Base-by-base conservation (phyloP, 768 basidiomycete genomes). In the Asterophora lycoperdoides region DNA sequence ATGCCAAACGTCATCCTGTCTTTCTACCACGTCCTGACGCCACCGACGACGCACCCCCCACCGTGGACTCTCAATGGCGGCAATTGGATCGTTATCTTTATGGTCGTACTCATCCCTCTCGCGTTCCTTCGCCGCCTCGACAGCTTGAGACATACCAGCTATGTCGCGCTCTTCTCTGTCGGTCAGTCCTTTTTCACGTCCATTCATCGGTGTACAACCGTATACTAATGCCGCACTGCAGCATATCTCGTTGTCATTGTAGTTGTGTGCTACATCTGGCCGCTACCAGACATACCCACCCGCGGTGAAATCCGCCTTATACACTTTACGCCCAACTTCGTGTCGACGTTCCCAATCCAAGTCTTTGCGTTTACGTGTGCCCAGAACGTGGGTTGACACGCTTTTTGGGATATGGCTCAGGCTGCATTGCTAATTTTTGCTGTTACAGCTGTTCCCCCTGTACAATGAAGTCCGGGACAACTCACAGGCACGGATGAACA, bases 321-420 rank as follows among this genome's bases (percentile, higher is more conserved):
- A 55, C 80, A 82, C 58, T 82, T 95, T 55, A 84, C 86, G 0
- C 80, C 92, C 4, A 75, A 69, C 52, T 93, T 93, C 60, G 68
- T 94, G 13, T 78, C 86, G 11, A 92, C 83, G 1, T 89, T 96
- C 69, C 95, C 95, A 0, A 89, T 98, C 20, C 94, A 93, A 64
- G 86, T 94, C 13, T 93, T 93, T 67, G 88, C 89, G 4, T 93
- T 85, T 64, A 95, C 93, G 2, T 96, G 94, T 62, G 79, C 89
- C 11, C 93, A 95, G 74, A 95, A 95, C 61, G 93, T 93, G 64
- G 56, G 83, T 60, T 23, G 23, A 8, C 37, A 34, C 54, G 20
- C 29, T 23, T 34, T 54, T 26, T 29, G 26, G 18, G 8, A 15
- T 28, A 40, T 2, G 14, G 11, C 33, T 23, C 44, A 46, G 47